These are phyloP conservation scores for Aspergillus awamori DNA, from an alignment of 2,329 filamentous ascomycete genomes.

Conservation along the genomic window DNA sequence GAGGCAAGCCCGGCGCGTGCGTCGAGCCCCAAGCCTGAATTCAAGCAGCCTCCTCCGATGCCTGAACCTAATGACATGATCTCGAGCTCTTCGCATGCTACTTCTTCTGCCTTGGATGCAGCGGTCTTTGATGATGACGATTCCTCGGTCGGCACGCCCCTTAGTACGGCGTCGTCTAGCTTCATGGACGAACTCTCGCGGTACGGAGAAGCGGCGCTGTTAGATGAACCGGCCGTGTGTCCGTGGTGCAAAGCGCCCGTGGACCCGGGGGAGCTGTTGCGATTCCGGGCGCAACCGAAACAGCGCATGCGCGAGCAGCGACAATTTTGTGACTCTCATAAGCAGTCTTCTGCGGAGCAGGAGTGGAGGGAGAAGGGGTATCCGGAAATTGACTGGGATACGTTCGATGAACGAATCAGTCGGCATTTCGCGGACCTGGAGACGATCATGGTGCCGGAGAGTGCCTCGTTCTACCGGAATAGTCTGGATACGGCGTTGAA, in stretches of 20 bases:
- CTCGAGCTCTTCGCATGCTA: slow-evolving; percentile 34
- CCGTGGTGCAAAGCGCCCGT: slow-evolving; percentile 69
- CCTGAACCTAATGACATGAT: slow-evolving; percentile 21
- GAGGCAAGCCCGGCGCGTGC: slow-evolving; percentile 8
- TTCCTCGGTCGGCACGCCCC: slow-evolving; percentile 35
- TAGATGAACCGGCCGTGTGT: slow-evolving; percentile 51
- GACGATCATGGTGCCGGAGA: slow-evolving; percentile 58
- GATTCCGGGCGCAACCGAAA: slow-evolving; percentile 48
- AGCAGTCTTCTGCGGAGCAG: slow-evolving; percentile 55
- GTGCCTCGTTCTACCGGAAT: slow-evolving; percentile 62
- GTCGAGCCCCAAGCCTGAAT: slow-evolving; percentile 18
- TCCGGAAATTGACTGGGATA: slow-evolving; percentile 70
- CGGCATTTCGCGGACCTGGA: slow-evolving; percentile 60
- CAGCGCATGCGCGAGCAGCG: slow-evolving; percentile 41
- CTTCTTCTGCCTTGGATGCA: slow-evolving; percentile 25
- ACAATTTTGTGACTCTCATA: slow-evolving; percentile 67
- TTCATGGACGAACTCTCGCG: slow-evolving; percentile 23
- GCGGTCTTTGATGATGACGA: slow-evolving; percentile 29
- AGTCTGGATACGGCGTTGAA: slow-evolving; percentile 59
- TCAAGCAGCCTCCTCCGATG: slow-evolving; percentile 31
- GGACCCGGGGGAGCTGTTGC: slow-evolving; percentile 56
- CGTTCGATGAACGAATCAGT: slow-evolving; percentile 61
- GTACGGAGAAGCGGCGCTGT: slow-evolving; percentile 10
- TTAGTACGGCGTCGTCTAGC: slow-evolving; percentile 33
- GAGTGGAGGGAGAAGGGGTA: slow-evolving; percentile 62